These are phyloP conservation scores for Mycena citricolor DNA, from an alignment of 1,284 basidiomycete genomes.

Conservation along the genomic window DNA sequence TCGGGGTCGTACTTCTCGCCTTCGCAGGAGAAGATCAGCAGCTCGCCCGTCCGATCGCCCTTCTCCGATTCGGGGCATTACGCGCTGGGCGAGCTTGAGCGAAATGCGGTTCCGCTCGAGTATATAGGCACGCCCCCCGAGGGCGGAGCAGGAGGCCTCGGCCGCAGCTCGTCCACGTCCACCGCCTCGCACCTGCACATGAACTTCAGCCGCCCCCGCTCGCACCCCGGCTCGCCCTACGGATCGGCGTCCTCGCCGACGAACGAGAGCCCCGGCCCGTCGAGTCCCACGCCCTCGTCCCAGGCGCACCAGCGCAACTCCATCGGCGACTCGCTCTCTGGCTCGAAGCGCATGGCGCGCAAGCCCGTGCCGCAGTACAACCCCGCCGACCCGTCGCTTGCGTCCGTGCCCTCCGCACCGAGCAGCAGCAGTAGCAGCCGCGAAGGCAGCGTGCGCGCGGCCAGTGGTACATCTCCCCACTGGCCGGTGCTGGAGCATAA, in stretches of 20 bases:
- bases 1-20: conserved; percentile 25
- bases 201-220: conserved; percentile 25
- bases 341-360: conserved; percentile 32
- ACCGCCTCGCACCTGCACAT: conserved; percentile 19
- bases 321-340: conserved; percentile 28
- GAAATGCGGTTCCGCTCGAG: conserved; percentile 18
- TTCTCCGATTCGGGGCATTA: conserved; percentile 25
- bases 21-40: conserved; percentile 31
- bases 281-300: conserved; percentile 11
- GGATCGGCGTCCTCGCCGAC: conserved; percentile 11
- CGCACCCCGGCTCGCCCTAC: conserved; percentile 21
- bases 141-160: conserved; percentile 8
- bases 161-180: conserved; percentile 23
- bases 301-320: conserved; percentile 16
- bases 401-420: conserved; percentile 8
- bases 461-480: background rate
- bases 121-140: conserved; percentile 19
- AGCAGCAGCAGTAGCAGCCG: conserved; percentile 6
- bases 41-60: conserved; percentile 19
- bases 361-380: conserved; percentile 47
- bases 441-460: conserved; percentile 15
- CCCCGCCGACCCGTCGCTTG: conserved; percentile 25
- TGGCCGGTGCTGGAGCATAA: conserved; percentile 29
- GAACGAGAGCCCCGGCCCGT: conserved; percentile 3
- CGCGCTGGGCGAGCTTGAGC: no score